Conservation (phyloP, 805 yeast species). For the Pichia cephalocereana region DNA sequence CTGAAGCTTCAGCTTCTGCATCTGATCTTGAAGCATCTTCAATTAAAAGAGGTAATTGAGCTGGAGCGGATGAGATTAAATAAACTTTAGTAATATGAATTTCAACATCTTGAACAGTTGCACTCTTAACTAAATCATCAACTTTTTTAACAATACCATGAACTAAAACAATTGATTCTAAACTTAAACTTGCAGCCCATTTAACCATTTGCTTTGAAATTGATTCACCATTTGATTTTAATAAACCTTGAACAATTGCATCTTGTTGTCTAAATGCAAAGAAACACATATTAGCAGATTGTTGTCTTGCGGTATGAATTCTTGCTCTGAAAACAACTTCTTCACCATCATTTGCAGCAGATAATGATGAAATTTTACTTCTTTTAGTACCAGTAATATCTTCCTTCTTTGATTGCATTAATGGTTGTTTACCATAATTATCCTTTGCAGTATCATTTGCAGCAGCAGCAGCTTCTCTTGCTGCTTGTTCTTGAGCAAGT, state of each 20-base stretch:
- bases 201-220: constrained; percentile 94
- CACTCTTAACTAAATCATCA: constrained; percentile 78
- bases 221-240: constrained; percentile 60
- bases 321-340: constrained; percentile 87
- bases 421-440: constrained; percentile 82
- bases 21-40: constrained; percentile 97
- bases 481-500: constrained; percentile 78
- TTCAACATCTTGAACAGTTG: constrained; percentile 88
- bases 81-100: constrained; percentile 64
- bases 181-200: constrained; percentile 80
- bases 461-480: constrained; percentile 53
- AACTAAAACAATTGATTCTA: constrained; percentile 88
- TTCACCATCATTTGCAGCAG: constrained; percentile 60
- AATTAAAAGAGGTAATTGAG: constrained; percentile 83
- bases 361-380: constrained; percentile 44
- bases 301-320: constrained; percentile 86
- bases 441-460: constrained; percentile 83
- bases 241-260: constrained; percentile 71
- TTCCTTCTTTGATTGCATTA: constrained; percentile 54
- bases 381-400: constrained; percentile 60
- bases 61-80: constrained; percentile 81
- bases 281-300: constrained; percentile 91
- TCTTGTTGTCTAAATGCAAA: constrained; percentile 87
- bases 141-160: constrained; percentile 79
- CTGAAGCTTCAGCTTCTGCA: constrained; percentile 85